Percentiles rank a stretch among this genome's conserved stretches.
Conservation (phyloP, 1,139 yeast species). For the Yamadazyma spencermartinsiae region DNA sequence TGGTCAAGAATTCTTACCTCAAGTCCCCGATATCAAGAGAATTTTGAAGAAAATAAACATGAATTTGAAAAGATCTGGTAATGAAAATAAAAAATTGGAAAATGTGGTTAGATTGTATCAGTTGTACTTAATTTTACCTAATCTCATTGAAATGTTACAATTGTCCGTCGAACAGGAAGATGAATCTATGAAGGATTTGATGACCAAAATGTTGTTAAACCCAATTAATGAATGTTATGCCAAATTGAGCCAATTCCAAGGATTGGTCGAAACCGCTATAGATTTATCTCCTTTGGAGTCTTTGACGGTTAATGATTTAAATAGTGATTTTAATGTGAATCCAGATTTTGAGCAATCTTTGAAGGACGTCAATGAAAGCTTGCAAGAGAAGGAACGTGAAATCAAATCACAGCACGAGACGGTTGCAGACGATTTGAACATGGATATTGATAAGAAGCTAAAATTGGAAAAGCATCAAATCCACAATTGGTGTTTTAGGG, state of each 20-base stretch:
- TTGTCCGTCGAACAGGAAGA: constrained; percentile 36
- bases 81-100: constrained; percentile 59
- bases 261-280: constrained; percentile 87
- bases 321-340: constrained; percentile 74
- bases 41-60: constrained; percentile 61
- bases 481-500: constrained; percentile 93
- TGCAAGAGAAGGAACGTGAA: constrained; percentile 54
- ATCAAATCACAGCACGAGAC: constrained; percentile 63
- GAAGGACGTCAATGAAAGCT: constrained; percentile 55
- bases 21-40: constrained; percentile 82
- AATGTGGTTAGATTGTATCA: constrained; percentile 92
- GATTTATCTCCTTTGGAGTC: constrained; percentile 78
- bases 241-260: constrained; percentile 69
- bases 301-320: constrained; percentile 38
- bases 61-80: constrained; percentile 39
- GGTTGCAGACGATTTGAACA: constrained; percentile 71
- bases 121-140: constrained; percentile 70
- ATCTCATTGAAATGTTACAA: constrained; percentile 52
- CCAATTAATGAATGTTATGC: constrained; percentile 52
- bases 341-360: constrained; percentile 87
- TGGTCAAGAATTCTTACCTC: constrained; percentile 65
- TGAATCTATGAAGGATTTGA: constrained; percentile 29
- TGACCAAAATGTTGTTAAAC: constrained; percentile 54
- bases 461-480: constrained; percentile 83
- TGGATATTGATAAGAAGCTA: constrained; percentile 84